Base-by-base conservation (phyloP, 1,139 yeast genomes). In the Saccharomyces hybrid region DNA sequence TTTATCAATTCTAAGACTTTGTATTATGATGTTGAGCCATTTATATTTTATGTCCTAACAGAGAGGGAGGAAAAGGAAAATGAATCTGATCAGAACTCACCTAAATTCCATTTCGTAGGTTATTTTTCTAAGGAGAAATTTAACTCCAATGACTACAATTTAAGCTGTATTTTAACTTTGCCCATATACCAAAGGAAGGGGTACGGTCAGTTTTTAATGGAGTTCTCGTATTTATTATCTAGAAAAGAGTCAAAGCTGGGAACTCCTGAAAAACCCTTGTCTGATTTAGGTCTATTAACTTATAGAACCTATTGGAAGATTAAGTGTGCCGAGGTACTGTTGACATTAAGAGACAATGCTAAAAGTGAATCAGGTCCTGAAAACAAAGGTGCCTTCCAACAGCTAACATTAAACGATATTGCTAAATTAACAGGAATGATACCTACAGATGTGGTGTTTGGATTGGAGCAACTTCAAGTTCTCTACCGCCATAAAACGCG, bases 21-120 rank as follows among this genome's bases (percentile, higher is more conserved):
- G 51, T 90, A 90, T 66, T 90, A 90, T 67, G 98, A 91, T 65
- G 98, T 93, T 44, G 97, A 91, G 66, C 97, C 98, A 0, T 93
- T 93, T 64, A 78, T 88, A 66, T 93, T 93, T 67, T 93, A 93
- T 70, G 82, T 90, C 1, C 73, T 93, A 54, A 87, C 93, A 1
- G 95, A 86, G 63, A 75, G 80, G 30, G 91, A 85, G 9, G 74
- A 75, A 57, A 70, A 73, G 9, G 41, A 48, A 14, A 14, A 48
- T 3, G 1, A 5, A 46, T 2, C 2, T 11, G 23, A 31, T 20
- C 16, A 32, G 16, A 20, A 2, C 5, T 63, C 73, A 5, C 49
- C 57, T 9, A 81, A 80, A 28, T 86, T 86, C 66, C 90, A 86
- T 67, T 84, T 91, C 70, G 95, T 90, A 38, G 99, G 99, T 0